phyloP scores from a whole-genome alignment of 1,284 basidiomycete genomes.

The Trichosporon inkin region DNA sequence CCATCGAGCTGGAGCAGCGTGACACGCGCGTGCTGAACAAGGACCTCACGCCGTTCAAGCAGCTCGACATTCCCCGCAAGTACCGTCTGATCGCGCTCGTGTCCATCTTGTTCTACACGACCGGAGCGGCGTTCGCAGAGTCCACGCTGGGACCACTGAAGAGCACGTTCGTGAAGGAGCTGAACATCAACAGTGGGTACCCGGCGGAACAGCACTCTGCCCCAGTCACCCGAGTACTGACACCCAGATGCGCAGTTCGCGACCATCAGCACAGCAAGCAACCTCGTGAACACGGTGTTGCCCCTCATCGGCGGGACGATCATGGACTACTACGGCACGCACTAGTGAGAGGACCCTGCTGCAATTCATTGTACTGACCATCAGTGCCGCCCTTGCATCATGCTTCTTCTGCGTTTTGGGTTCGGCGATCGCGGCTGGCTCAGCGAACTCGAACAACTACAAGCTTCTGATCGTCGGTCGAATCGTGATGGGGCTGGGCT shows the following conservation, averaged over 20 bases:
- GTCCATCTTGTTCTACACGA: slow-evolving; percentile 40
- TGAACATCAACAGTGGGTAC: slow-evolving; percentile 39
- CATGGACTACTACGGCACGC: slow-evolving; percentile 51
- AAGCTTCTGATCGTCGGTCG: slow-evolving; percentile 35
- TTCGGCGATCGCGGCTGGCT: slow-evolving; percentile 27
- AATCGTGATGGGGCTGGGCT: slow-evolving; percentile 39
- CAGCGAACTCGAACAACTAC: slow-evolving; percentile 30
- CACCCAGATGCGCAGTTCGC: slow-evolving; percentile 46
- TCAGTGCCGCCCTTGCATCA: slow-evolving; percentile 10
- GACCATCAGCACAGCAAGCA: slow-evolving; percentile 45
- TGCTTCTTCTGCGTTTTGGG: slow-evolving; percentile 34
- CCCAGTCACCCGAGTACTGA: too few relatives aligned
- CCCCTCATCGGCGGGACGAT: slow-evolving; percentile 51
- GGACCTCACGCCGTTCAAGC: not conserved
- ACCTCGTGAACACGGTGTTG: slow-evolving; percentile 50
- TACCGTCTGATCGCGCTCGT: slow-evolving; percentile 28
- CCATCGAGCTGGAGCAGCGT: not conserved
- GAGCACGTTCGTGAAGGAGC: slow-evolving; percentile 40
- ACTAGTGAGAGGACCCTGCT: slow-evolving; percentile 13
- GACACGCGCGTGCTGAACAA: not conserved
- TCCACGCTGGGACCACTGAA: slow-evolving; percentile 46
- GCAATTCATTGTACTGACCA: slow-evolving; percentile 13
- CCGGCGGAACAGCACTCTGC: too few relatives aligned
- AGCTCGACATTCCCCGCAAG: slow-evolving; percentile 15
- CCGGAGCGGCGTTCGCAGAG: slow-evolving; percentile 35